Evolutionary conservation across 2,329 filamentous ascomycete species (phyloP), one percentile per base, ranked within the genome.

Genomic region (Epichloe gansuensis): DNA sequence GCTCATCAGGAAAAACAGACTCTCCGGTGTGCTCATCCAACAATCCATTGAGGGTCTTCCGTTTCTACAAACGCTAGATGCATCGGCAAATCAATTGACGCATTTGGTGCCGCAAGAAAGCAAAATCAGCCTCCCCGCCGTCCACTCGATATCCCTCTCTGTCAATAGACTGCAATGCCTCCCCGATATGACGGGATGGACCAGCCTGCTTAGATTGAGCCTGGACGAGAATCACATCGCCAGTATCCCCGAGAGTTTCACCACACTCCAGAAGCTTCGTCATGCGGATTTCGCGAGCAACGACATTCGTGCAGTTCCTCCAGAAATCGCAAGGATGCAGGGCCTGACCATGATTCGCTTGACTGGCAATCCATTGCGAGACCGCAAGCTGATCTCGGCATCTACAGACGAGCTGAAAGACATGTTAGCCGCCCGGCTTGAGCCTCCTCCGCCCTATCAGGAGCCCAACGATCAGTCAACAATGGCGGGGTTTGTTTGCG

Each of bases 271-370:
- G 38, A 82, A 80, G 52, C 68, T 97, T 13, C 83, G 82, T 48
- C 85, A 83, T 52, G 86, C 84, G 34, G 89, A 96, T 65, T 84
- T 97, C 57, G 87, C 86, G 0, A 82, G 84, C 58, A 98, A 98
- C 62, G 82, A 93, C 56, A 81, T 98, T 47, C 81, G 80, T 2
- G 73, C 79, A 12, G 66, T 98, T 7, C 87, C 93, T 34, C 77
- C 87, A 0, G 82, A 82, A 57, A 80, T 97, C 53, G 85, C 84
- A 5, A 72, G 80, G 27, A 95, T 97, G 89, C 81, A 88, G 5
- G 82, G 70, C 44, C 71, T 98, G 9, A 76, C 81, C 21, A 83
- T 83, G 63, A 77, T 97, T 42, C 81, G 84, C 4, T 73, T 98
- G 35, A 83, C 82, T 43, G 89, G 89, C n/a, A 98, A 98, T 61